phyloP scores from a whole-genome alignment of 177 flowering plant genomes.

The Vitis hybrid region DNA sequence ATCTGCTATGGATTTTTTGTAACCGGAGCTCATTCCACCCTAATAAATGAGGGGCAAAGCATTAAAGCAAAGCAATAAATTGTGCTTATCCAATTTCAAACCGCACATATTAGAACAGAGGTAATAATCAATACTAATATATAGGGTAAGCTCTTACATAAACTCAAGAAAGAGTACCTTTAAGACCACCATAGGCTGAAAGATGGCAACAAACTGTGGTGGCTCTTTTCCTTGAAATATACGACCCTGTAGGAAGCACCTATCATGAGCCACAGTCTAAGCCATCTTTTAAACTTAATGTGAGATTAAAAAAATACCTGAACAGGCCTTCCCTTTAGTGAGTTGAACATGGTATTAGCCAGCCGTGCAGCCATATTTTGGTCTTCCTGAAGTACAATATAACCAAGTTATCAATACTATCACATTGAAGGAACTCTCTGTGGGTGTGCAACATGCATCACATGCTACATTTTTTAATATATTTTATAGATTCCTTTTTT shows the following conservation, averaged over 20 bases:
- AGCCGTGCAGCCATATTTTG: slow-evolving; percentile 69
- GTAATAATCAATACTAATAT: background rate
- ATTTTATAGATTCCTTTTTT: too few relatives aligned
- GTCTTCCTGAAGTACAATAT: slow-evolving; percentile 66
- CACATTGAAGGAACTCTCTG: background rate
- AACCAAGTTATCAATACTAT: slow-evolving; percentile 8
- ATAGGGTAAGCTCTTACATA: background rate
- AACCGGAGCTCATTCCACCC: slow-evolving; percentile 98
- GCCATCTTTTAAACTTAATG: slow-evolving; percentile 1
- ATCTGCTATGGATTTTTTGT: slow-evolving; percentile 69
- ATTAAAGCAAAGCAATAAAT: slow-evolving; percentile 3
- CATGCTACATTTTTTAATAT: too few relatives aligned
- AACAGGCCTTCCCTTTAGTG: slow-evolving; percentile 93
- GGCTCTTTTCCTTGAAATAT: slow-evolving; percentile 93
- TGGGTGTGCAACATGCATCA: too few relatives aligned
- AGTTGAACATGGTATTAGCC: slow-evolving; percentile 83
- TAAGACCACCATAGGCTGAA: slow-evolving; percentile 90
- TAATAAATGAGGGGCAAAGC: slow-evolving; percentile 20
- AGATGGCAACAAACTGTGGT: slow-evolving; percentile 91
- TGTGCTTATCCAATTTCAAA: background rate
- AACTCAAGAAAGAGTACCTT: slow-evolving; percentile 55
- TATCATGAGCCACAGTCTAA: slow-evolving; percentile 6
- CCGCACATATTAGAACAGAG: background rate
- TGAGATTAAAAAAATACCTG: slow-evolving; percentile 54
- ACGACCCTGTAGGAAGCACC: slow-evolving; percentile 64